Percentiles rank a stretch among this genome's conserved stretches.
Conservation (phyloP, 805 yeast species). For the Ogataea salicorniae region DNA sequence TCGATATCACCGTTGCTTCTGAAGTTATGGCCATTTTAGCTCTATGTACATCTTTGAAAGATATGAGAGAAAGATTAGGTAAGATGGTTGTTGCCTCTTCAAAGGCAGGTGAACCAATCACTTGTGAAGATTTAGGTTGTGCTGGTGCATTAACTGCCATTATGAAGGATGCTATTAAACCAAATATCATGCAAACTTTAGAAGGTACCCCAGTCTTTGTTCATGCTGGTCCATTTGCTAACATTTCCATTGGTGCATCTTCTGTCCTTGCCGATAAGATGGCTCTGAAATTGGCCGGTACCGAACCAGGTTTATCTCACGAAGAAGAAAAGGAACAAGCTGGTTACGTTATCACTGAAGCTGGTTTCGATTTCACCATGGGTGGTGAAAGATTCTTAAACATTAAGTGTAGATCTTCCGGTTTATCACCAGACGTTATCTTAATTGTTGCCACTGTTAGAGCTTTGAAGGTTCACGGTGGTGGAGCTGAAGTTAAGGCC, state of each 20-base stretch:
- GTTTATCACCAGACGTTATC: slow-evolving; percentile 81
- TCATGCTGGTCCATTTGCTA: slow-evolving; percentile 98
- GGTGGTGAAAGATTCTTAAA: slow-evolving; percentile 97
- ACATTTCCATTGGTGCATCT: slow-evolving; percentile 94
- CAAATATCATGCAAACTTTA: slow-evolving; percentile 93
- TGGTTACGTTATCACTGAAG: slow-evolving; percentile 95
- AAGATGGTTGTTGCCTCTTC: slow-evolving; percentile 84
- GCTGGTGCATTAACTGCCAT: slow-evolving; percentile 96
- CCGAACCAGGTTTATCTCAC: slow-evolving; percentile 37
- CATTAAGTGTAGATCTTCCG: slow-evolving; percentile 91
- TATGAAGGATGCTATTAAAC: slow-evolving; percentile 93
- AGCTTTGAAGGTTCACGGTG: slow-evolving; percentile 96
- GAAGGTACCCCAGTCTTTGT: slow-evolving; percentile 98
- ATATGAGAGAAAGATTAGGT: slow-evolving; percentile 85
- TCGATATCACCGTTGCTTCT: slow-evolving; percentile 93
- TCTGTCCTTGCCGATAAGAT: slow-evolving; percentile 90
- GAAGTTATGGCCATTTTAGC: slow-evolving; percentile 97
- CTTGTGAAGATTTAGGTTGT: slow-evolving; percentile 91
- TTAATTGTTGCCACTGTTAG: slow-evolving; percentile 94
- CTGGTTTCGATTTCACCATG: slow-evolving; percentile 98
- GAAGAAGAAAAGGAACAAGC: slow-evolving; percentile 34
- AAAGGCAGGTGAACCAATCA: slow-evolving; percentile 69
- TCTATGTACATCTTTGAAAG: slow-evolving; percentile 67
- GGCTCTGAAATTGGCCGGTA: slow-evolving; percentile 85
- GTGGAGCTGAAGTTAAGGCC: slow-evolving; percentile 95